Evolutionary conservation across 352 stramenopile species (phyloP).

Genomic region (Pythium scleroteichum): DNA sequence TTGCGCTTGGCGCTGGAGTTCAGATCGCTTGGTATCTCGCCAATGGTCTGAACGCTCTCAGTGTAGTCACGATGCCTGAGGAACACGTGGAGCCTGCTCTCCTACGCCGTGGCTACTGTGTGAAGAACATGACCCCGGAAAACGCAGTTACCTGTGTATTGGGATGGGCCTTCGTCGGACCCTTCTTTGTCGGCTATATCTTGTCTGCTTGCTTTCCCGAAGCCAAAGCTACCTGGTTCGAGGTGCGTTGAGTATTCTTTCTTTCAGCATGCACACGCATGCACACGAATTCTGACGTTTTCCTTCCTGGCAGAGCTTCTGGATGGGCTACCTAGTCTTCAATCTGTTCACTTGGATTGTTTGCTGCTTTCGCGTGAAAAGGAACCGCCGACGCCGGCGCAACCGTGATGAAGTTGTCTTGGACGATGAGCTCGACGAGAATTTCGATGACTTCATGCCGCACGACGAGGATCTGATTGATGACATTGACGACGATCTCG

Average conservation of each 20-base stretch:
- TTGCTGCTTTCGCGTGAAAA: constrained; percentile 65
- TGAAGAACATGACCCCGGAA: constrained; percentile 59
- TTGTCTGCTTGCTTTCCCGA: constrained; percentile 50
- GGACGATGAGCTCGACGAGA: constrained; percentile 40
- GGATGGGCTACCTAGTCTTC: constrained; percentile 74
- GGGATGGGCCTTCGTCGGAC: constrained; percentile 71
- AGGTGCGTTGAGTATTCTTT: constrained; percentile 19
- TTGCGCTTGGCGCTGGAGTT: constrained; percentile 71
- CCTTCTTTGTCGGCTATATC: constrained; percentile 69
- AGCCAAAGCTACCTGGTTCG: constrained; percentile 46
- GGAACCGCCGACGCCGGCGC: constrained; percentile 41
- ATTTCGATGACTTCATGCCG: constrained; percentile 28
- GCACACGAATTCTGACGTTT: not conserved
- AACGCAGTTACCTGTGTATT: constrained; percentile 57
- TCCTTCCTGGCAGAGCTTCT: constrained; percentile 48
- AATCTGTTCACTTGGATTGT: constrained; percentile 75
- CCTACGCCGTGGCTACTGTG: constrained; percentile 61
- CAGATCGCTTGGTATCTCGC: constrained; percentile 78
- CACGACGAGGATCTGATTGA: constrained; percentile 24
- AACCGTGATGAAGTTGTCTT: constrained; percentile 27
- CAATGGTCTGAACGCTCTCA: constrained; percentile 62
- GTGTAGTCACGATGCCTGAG: constrained; percentile 58
- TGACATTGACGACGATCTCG: constrained; percentile 26
- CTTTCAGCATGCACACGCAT: too few species aligned
- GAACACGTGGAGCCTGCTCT: constrained; percentile 62